Conservation (phyloP, 305 asterid species). For the Rubia occidens region DNA sequence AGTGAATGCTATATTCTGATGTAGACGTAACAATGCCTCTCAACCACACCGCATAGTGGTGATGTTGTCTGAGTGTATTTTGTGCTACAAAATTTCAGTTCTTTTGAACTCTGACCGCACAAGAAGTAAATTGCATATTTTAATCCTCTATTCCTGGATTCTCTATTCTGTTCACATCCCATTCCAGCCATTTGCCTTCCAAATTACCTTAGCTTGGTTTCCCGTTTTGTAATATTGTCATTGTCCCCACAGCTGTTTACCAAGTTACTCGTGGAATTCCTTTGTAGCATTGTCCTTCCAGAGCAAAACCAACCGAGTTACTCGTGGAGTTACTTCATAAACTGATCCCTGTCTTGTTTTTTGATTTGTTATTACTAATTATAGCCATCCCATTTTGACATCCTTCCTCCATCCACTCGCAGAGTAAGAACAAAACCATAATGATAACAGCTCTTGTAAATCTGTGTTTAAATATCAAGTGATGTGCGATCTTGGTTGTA, state of each 20-base stretch:
- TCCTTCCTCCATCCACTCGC: neutral
- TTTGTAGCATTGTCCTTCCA: neutral
- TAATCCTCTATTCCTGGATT: neutral
- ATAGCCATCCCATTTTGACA: neutral
- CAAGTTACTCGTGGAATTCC: too few relatives aligned
- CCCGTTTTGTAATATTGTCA: neutral
- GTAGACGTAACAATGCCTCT: neutral
- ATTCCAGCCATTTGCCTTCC: neutral
- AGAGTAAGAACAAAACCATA: neutral
- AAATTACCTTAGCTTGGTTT: neutral
- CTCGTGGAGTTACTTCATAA: too few relatives aligned
- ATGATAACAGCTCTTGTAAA: neutral
- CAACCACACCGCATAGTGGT: neutral
- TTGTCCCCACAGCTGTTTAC: neutral
- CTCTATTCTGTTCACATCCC: conserved; percentile 4
- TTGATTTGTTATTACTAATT: too few relatives aligned
- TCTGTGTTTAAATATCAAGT: neutral
- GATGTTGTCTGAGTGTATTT: neutral
- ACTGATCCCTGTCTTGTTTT: too few relatives aligned
- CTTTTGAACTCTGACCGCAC: neutral
- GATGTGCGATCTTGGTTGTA: neutral
- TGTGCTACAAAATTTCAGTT: neutral
- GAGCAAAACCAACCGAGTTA: neutral
- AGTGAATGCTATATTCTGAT: neutral
- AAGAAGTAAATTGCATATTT: neutral